A percentile compares a stretch with the other conserved stretches of the same genome.
Conservation (phyloP, 148 eudicot genomes). For the Camellia granthamiana region DNA sequence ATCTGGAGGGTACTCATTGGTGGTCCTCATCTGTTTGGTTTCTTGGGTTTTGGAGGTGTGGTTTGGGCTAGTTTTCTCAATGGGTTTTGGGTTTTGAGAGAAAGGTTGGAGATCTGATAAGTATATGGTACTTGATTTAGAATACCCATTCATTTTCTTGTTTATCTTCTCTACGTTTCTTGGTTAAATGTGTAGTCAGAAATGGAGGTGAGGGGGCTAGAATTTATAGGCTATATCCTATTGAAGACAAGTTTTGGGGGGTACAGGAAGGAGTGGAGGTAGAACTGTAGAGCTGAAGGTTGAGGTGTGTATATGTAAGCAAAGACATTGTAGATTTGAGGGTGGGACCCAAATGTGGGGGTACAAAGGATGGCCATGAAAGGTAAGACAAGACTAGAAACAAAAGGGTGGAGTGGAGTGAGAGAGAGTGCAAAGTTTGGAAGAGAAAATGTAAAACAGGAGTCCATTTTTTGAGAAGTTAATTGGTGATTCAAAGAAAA, state of each 20-base stretch:
- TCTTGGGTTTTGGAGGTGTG: constrained; percentile 6
- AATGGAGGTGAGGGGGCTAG: background rate
- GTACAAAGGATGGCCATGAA: constrained; percentile 8
- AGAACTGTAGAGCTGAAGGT: background rate
- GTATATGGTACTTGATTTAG: constrained; percentile 32
- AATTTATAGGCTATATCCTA: background rate
- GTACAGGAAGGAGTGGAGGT: background rate
- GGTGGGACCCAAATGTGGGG: background rate
- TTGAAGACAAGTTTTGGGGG: background rate
- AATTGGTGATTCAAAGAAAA: too few species aligned
- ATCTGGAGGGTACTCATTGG: background rate
- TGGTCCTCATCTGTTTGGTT: constrained; percentile 10
- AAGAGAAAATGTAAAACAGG: background rate
- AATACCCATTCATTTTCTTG: constrained; percentile 26
- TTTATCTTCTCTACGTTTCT: background rate
- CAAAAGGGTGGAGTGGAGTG: background rate
- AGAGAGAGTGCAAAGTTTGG: too few species aligned
- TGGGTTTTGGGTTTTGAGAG: constrained; percentile 20
- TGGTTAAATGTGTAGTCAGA: too few species aligned
- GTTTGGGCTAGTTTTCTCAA: constrained; percentile 7
- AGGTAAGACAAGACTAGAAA: constrained; percentile 3
- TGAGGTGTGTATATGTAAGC: background rate
- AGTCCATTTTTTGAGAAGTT: too few species aligned
- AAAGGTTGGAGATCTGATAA: constrained; percentile 23
- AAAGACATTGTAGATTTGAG: background rate